Percentiles rank a stretch among this genome's conserved stretches.
phyloP scores from a whole-genome alignment of 2,329 filamentous ascomycete species.

The Epichloe hybrida region DNA sequence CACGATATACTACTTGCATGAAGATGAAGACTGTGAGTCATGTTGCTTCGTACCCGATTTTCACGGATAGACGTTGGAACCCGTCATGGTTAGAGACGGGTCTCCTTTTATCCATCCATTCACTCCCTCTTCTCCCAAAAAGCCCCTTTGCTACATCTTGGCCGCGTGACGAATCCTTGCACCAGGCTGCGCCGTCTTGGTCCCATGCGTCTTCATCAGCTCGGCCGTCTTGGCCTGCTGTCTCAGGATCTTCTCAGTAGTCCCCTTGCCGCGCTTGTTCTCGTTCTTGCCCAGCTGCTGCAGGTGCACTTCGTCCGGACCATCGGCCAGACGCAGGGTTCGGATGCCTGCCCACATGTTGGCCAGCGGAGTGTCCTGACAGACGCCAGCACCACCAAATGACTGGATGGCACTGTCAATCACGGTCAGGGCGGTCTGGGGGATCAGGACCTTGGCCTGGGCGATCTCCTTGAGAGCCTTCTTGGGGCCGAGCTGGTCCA shows the following conservation, averaged over 20 bases:
- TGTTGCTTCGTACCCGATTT: background rate
- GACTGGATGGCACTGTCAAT: conserved; percentile 92
- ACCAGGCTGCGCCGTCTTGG: conserved; percentile 34
- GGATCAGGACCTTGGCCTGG: conserved; percentile 85
- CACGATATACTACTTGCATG: too few species aligned
- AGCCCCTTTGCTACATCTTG: conserved; percentile 26
- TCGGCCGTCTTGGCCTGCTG: conserved; percentile 53
- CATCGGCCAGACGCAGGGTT: conserved; percentile 78
- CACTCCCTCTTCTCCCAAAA: background rate
- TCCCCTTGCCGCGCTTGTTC: conserved; percentile 53
- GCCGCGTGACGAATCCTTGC: conserved; percentile 33
- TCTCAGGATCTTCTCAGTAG: conserved; percentile 45
- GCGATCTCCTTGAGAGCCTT: conserved; percentile 85
- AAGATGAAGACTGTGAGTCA: background rate
- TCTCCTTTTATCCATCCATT: background rate
- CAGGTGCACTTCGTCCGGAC: conserved; percentile 90
- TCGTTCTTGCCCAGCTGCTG: conserved; percentile 71
- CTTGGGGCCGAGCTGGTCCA: conserved; percentile 83
- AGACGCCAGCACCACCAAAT: conserved; percentile 81
- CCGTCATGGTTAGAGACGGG: too few species aligned
- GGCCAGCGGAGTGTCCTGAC: conserved; percentile 86
- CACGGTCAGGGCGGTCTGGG: conserved; percentile 66
- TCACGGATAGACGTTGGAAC: too few species aligned
- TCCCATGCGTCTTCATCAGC: conserved; percentile 47
- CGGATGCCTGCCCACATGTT: conserved; percentile 69